Percentiles rank a stretch among this genome's conserved stretches.
Evolutionary conservation across 148 eudicot species (phyloP).

Genomic region (Nepenthes gracilis): DNA sequence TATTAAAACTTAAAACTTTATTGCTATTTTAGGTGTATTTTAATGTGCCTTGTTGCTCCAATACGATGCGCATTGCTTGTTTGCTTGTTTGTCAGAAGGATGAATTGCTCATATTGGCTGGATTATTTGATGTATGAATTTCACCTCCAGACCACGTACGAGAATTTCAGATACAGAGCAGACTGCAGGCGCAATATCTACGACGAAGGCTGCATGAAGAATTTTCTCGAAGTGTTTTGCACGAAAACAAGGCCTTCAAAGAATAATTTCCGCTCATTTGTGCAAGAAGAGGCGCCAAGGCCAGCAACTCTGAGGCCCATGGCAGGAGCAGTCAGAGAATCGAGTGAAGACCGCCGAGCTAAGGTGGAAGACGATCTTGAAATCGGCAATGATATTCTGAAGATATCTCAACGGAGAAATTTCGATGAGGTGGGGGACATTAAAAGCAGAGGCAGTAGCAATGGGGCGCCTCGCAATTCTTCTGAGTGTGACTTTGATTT

Average conservation of each 20-base stretch:
- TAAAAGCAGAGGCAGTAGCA: constrained; percentile 23
- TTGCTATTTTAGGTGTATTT: too few relatives aligned
- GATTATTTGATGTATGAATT: too few relatives aligned
- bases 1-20: too few relatives aligned
- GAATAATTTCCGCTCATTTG: constrained; percentile 37
- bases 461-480: constrained; percentile 25
- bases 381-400: constrained; percentile 51
- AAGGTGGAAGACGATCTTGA: constrained; percentile 72
- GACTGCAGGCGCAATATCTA: constrained; percentile 43
- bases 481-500: constrained; percentile 24
- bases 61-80: too few relatives aligned
- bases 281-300: constrained; percentile 36
- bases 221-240: constrained; percentile 53
- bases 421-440: constrained; percentile 28
- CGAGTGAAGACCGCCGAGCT: constrained; percentile 27
- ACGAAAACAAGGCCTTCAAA: constrained; percentile 38
- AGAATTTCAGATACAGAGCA: constrained; percentile 57
- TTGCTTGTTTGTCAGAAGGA: too few relatives aligned
- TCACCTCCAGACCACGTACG: constrained; percentile 57
- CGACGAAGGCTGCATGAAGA: constrained; percentile 46
- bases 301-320: constrained; percentile 18
- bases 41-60: too few relatives aligned
- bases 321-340: constrained; percentile 16
- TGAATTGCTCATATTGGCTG: too few relatives aligned
- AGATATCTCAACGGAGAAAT: constrained; percentile 53